These are phyloP conservation scores for Vigna nakashimae DNA, from an alignment of 306 rosid species.

Conservation along the genomic window DNA sequence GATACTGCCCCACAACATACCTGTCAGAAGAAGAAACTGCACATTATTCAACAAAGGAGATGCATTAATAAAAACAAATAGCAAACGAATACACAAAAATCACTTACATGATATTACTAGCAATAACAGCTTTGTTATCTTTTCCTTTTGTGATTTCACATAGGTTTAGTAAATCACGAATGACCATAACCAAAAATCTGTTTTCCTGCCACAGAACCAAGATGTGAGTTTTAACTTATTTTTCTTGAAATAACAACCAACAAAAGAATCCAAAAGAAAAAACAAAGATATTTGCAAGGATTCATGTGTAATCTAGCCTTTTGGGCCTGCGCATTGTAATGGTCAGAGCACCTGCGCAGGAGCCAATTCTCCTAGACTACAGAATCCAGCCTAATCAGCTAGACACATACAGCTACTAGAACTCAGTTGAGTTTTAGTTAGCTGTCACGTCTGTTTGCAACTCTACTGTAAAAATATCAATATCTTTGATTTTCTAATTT, in stretches of 20 bases:
- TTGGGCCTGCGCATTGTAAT: background rate
- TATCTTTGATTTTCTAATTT: background rate
- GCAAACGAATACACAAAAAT: constrained; percentile 17
- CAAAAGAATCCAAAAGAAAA: constrained; percentile 30
- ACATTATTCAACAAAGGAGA: constrained; percentile 22
- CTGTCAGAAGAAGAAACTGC: constrained; percentile 54
- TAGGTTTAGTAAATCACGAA: constrained; percentile 87
- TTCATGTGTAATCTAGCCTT: background rate
- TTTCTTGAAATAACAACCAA: background rate
- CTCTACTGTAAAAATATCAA: background rate
- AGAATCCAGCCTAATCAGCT: background rate
- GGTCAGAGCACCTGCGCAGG: background rate
- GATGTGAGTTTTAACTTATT: constrained; percentile 31
- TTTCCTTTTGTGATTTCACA: constrained; percentile 98
- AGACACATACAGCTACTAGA: background rate
- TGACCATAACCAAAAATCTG: constrained; percentile 98
- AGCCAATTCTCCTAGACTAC: background rate
- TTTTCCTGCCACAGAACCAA: constrained; percentile 72
- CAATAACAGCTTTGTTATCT: constrained; percentile 98
- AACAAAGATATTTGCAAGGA: background rate
- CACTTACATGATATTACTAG: constrained; percentile 92
- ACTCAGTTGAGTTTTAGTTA: background rate
- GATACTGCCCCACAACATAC: constrained; percentile 99
- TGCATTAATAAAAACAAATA: background rate
- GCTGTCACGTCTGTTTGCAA: background rate